Percentiles rank a stretch among this genome's conserved stretches.
phyloP scores from a whole-genome alignment of 1,139 yeast genomes.

The Saccharomycopsis phalli region DNA sequence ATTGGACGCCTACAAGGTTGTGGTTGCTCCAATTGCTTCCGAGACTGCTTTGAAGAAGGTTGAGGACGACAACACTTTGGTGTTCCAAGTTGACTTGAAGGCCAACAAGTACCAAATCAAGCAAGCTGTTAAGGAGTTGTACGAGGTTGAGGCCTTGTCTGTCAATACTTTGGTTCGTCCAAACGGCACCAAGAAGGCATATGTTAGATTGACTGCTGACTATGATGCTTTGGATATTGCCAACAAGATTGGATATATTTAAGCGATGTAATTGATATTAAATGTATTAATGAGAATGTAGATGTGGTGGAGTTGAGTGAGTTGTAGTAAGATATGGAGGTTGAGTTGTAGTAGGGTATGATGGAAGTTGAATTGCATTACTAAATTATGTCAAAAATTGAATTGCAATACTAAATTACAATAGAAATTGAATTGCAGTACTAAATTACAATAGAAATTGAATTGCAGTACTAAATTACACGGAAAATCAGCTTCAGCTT shows the following conservation, averaged over 20 bases:
- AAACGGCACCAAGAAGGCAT: slow-evolving; percentile 99
- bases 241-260: slow-evolving; percentile 98
- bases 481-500: too few species aligned
- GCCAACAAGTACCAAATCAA: slow-evolving; percentile 98
- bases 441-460: too few species aligned
- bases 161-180: slow-evolving; percentile 97
- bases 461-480: too few species aligned
- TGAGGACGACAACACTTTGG: slow-evolving; percentile 98
- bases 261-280: slow-evolving; percentile 27
- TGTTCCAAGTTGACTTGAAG: slow-evolving; percentile 94
- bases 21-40: slow-evolving; percentile 92
- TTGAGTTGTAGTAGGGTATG: too few species aligned
- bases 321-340: too few species aligned
- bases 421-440: too few species aligned
- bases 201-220: slow-evolving; percentile 98
- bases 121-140: slow-evolving; percentile 96
- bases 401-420: too few species aligned
- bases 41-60: slow-evolving; percentile 99
- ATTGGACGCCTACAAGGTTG: slow-evolving; percentile 92
- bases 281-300: neutral
- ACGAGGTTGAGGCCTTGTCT: slow-evolving; percentile 89
- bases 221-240: slow-evolving; percentile 99
- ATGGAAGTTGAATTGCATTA: too few species aligned
- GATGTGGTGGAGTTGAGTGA: neutral
- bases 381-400: too few species aligned